Percentiles rank a stretch among this genome's conserved stretches.
Evolutionary conservation across 306 rosid genomes (phyloP).

Genomic region (Rosa rugosa): DNA sequence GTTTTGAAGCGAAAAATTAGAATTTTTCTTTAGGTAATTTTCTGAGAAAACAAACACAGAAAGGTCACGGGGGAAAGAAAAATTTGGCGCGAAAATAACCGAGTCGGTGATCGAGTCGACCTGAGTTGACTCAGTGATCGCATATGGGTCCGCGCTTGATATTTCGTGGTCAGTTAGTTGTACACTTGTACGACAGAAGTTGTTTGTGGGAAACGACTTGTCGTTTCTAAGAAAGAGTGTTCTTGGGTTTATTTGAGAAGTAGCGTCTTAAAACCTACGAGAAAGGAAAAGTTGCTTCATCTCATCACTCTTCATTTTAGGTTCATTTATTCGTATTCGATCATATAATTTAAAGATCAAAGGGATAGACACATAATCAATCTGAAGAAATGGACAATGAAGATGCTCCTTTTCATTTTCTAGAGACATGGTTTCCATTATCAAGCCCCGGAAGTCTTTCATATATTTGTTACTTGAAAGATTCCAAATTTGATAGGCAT

Average conservation of each 20-base stretch:
- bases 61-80: not conserved
- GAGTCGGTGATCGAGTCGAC: not conserved
- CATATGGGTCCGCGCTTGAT: not conserved
- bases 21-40: not conserved
- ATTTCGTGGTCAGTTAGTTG: not conserved
- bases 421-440: not conserved
- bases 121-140: not conserved
- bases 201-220: not conserved
- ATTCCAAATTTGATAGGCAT: not conserved
- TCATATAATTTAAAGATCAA: not conserved
- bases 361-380: not conserved
- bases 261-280: not conserved
- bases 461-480: not conserved
- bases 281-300: not conserved
- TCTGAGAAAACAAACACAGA: not conserved
- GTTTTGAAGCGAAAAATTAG: not conserved
- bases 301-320: not conserved
- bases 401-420: not conserved
- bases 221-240: conserved; percentile 2
- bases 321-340: not conserved
- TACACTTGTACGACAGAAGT: not conserved
- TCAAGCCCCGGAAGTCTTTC: not conserved
- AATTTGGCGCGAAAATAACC: conserved; percentile 17
- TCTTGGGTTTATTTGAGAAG: not conserved
- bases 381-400: not conserved